A percentile compares a stretch with the other conserved stretches of the same genome.
These are phyloP conservation scores for Pythium volutum DNA, from an alignment of 352 stramenopile species.

Conservation along the genomic window DNA sequence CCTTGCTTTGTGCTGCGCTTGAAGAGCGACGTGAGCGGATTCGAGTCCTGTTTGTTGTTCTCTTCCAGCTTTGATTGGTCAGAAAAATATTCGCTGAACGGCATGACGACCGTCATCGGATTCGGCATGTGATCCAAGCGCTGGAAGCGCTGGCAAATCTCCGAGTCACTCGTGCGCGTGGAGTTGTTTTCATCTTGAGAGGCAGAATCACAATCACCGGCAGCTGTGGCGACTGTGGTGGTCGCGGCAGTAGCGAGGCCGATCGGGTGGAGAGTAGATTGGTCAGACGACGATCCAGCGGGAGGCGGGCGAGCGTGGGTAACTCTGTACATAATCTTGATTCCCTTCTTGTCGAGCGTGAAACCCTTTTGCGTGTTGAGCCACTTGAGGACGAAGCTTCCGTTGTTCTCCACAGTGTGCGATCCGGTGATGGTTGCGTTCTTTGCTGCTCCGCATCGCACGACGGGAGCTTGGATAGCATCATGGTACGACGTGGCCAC, in stretches of 20 bases:
- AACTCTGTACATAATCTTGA: constrained; percentile 65
- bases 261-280: not conserved
- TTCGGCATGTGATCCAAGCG: constrained; percentile 60
- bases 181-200: constrained; percentile 2
- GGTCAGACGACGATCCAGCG: not conserved
- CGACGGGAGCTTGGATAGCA: constrained; percentile 44
- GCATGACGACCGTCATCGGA: constrained; percentile 60
- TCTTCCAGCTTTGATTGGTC: constrained; percentile 10
- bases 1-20: constrained; percentile 33
- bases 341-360: constrained; percentile 49
- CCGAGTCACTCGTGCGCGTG: constrained; percentile 37
- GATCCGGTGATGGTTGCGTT: constrained; percentile 51
- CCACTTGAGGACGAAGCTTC: constrained; percentile 77
- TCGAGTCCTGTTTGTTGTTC: constrained; percentile 5
- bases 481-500: constrained; percentile 59
- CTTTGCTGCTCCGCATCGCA: constrained; percentile 61
- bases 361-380: constrained; percentile 68
- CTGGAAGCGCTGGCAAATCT: constrained; percentile 55
- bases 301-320: constrained; percentile 37
- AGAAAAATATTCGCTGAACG: constrained; percentile 70
- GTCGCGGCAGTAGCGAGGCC: not conserved
- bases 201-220: not conserved
- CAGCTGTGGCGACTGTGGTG: constrained; percentile 6
- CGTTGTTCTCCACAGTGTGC: constrained; percentile 49
- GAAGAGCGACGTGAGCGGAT: constrained; percentile 47